Evolutionary conservation across 768 basidiomycete genomes (phyloP).

Genomic region (Boletus vermiculosoides): DNA sequence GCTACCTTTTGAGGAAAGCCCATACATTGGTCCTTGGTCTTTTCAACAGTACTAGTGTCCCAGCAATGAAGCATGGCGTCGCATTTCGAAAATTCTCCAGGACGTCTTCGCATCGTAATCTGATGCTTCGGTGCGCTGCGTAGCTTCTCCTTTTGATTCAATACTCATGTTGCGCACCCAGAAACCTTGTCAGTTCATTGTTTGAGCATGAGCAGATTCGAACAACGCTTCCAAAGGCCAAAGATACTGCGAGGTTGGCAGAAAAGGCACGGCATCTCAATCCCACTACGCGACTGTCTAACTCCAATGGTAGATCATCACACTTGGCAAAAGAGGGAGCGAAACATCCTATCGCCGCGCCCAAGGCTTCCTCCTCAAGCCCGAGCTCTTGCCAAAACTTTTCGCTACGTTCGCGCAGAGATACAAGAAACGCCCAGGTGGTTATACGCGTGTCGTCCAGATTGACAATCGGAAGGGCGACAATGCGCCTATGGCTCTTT

Average conservation of each 20-base stretch:
- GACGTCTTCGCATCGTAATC: constrained; percentile 86
- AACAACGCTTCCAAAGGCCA: constrained; percentile 94
- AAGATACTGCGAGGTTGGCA: constrained; percentile 85
- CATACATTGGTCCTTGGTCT: background rate
- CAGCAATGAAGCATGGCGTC: constrained; percentile 90
- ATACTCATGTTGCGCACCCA: constrained; percentile 31
- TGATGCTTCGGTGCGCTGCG: constrained; percentile 78
- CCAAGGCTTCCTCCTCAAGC: constrained; percentile 75
- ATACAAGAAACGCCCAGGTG: constrained; percentile 80
- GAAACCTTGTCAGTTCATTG: constrained; percentile 92
- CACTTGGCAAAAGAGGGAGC: constrained; percentile 84
- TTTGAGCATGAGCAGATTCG: constrained; percentile 94
- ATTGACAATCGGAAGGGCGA: constrained; percentile 89
- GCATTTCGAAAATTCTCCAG: constrained; percentile 91
- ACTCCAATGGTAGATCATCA: constrained; percentile 65
- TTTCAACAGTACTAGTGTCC: background rate
- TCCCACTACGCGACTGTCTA: background rate
- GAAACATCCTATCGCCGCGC: constrained; percentile 69
- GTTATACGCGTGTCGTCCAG: constrained; percentile 93
- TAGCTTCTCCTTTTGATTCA: background rate
- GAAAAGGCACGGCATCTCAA: constrained; percentile 65
- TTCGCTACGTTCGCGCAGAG: constrained; percentile 78
- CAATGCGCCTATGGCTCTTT: constrained; percentile 87
- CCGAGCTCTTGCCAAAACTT: constrained; percentile 72
- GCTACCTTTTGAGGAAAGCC: background rate